Base-by-base conservation (phyloP, 2,329 filamentous ascomycete genomes). In the Alternaria sp. region DNA sequence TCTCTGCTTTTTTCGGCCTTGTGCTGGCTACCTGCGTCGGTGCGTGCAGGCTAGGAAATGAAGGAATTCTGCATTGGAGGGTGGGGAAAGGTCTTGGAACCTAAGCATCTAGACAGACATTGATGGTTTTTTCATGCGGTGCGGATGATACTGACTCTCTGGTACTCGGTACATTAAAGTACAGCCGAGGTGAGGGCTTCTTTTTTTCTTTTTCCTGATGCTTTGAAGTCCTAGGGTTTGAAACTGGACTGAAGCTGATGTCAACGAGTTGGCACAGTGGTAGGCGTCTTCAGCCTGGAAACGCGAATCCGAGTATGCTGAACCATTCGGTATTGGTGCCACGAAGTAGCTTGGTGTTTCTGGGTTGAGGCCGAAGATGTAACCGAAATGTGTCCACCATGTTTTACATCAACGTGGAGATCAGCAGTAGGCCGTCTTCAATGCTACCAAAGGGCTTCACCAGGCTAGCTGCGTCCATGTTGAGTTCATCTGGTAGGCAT, bases 1-100 rank as follows among this genome's bases (percentile, higher is more conserved):
- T 26, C 14, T 20, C 20, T 49, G 30, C 46, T 49, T 38, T 49
- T 36, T 24, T 26, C 18, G 32, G 14, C 12, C 32, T 16, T 42
- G 39, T 24, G 39, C 20, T 42, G 12, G 39, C 20, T 42, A 42
- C 20, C 20, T 12, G 22, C 30, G 32, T 38, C 14, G 46, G 46
- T 49, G 46, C 18, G 46, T 38, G 30, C 34, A 38, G 22, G 20
- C 32, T 24, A 36, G 46, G 46, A 49, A 49, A 49, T 49, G 46
- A 49, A 49, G 46, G 46, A 11, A 22, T 24, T 26, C 46, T 34
- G 32, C 46, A 26, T 49, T 38, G 24, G 46, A 36, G 20, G 14
- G 22, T 38, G 46, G 16, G 22, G 30, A 16, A 49, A 26, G 46
- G 9, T 5, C 30, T 36, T 26, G 46, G 46, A 16, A 38, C 16